Conservation (phyloP, 2,329 filamentous ascomycete species). For the Monosporascus sp. region DNA sequence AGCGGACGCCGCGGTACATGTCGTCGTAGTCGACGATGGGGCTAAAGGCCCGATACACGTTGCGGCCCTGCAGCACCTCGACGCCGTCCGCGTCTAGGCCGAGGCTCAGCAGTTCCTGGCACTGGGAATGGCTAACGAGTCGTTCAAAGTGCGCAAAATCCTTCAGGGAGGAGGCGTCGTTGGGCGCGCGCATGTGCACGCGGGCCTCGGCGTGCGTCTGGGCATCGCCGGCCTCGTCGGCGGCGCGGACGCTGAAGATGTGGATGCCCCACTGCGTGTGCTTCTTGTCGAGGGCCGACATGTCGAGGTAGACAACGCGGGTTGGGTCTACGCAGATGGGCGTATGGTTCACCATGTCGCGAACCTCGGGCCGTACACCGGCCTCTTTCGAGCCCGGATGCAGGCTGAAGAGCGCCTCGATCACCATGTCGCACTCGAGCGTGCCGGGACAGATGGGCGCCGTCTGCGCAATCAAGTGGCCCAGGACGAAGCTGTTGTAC, state of each 20-base stretch:
- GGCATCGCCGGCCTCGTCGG: constrained; percentile 18
- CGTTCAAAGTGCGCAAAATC: constrained; percentile 12
- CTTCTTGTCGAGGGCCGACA: too few relatives aligned
- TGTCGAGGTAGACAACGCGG: constrained; percentile 9
- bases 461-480: constrained; percentile 32
- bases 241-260: too few relatives aligned
- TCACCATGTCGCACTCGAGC: constrained; percentile 24
- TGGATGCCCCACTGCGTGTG: too few relatives aligned
- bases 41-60: constrained; percentile 32
- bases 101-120: constrained; percentile 6
- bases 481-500: constrained; percentile 28
- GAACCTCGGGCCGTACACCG: constrained; percentile 22
- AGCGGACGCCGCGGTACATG: constrained; percentile 28
- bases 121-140: constrained; percentile 11
- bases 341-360: constrained; percentile 25
- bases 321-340: constrained; percentile 27
- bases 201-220: constrained; percentile 1
- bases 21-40: constrained; percentile 31
- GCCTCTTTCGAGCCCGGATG: constrained; percentile 11
- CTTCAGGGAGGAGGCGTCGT: constrained; percentile 7
- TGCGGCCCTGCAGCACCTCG: constrained; percentile 28
- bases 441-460: constrained; percentile 32
- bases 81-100: constrained; percentile 11
- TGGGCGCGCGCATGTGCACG: constrained; percentile 9
- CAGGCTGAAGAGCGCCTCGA: constrained; percentile 26